Conservation (phyloP, 1,139 yeast genomes). For the Kurtzmaniella quercitrusa region DNA sequence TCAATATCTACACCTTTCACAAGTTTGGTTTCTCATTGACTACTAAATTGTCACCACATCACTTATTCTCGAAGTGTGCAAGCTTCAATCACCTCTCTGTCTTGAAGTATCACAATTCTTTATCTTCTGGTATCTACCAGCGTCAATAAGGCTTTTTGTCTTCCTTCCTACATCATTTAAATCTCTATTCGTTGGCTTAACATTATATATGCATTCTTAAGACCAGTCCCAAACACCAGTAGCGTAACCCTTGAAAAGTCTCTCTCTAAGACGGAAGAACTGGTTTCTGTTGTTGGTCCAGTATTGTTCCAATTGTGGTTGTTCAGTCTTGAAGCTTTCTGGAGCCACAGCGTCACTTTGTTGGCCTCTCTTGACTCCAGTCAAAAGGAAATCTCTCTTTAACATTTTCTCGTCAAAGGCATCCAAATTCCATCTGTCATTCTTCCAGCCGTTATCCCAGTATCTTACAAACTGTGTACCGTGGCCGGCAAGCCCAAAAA, state of each 20-base stretch:
- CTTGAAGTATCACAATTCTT: no score
- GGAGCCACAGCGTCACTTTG: slow-evolving; percentile 67
- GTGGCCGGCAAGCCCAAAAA: slow-evolving; percentile 48
- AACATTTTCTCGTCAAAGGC: slow-evolving; percentile 49
- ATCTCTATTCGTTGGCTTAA: not conserved
- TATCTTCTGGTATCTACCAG: no score
- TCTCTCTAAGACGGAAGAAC: slow-evolving; percentile 45
- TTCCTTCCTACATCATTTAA: not conserved
- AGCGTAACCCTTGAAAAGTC: slow-evolving; percentile 47
- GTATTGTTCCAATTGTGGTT: slow-evolving; percentile 34
- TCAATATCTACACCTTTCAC: no score
- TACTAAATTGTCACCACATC: no score
- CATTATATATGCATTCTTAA: slow-evolving; percentile 9
- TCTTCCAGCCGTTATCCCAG: slow-evolving; percentile 53
- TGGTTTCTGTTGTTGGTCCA: slow-evolving; percentile 49
- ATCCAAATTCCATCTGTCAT: slow-evolving; percentile 45
- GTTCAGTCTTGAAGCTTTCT: slow-evolving; percentile 51
- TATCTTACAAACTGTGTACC: slow-evolving; percentile 45
- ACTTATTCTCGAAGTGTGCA: no score
- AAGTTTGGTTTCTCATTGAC: no score
- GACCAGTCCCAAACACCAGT: slow-evolving; percentile 48
- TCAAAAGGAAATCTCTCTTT: slow-evolving; percentile 71
- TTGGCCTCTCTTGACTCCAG: slow-evolving; percentile 73
- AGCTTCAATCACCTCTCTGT: no score
- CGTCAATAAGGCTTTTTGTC: no score